Conservation (phyloP, 2,329 filamentous ascomycete species). For the Cladosporium austrohemisphaericum region DNA sequence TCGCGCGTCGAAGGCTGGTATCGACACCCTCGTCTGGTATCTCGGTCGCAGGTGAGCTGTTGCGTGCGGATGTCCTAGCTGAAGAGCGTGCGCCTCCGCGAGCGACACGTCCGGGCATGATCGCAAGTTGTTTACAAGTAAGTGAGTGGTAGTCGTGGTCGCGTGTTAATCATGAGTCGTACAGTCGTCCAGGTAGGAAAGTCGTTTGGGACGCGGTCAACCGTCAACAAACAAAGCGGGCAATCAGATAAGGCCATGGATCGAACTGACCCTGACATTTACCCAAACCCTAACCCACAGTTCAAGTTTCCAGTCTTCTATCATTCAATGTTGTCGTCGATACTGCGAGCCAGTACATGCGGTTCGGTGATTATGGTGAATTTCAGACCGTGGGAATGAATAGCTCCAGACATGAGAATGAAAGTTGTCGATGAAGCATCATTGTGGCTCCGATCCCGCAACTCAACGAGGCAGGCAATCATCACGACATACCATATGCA, state of each 20-base stretch:
- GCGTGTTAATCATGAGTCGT: conserved; percentile 51
- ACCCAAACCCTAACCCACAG: conserved; percentile 1
- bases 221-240: background rate
- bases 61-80: conserved; percentile 23
- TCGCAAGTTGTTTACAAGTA: conserved; percentile 30
- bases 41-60: conserved; percentile 33
- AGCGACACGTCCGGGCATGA: conserved; percentile 33
- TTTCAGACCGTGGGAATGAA: too few species aligned
- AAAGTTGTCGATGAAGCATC: too few species aligned
- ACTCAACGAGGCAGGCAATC: too few species aligned
- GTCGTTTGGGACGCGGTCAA: too few species aligned
- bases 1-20: conserved; percentile 67
- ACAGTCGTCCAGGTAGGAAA: background rate
- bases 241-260: background rate
- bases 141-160: background rate
- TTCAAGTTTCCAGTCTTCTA: too few species aligned
- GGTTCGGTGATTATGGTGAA: too few species aligned
- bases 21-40: conserved; percentile 69
- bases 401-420: too few species aligned
- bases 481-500: too few species aligned
- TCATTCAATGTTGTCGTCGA: too few species aligned
- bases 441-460: too few species aligned
- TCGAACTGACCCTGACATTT: too few species aligned
- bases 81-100: conserved; percentile 21
- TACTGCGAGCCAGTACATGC: too few species aligned